These are phyloP conservation scores for Claviceps capensis DNA, from an alignment of 2,329 filamentous ascomycete species.

Conservation along the genomic window DNA sequence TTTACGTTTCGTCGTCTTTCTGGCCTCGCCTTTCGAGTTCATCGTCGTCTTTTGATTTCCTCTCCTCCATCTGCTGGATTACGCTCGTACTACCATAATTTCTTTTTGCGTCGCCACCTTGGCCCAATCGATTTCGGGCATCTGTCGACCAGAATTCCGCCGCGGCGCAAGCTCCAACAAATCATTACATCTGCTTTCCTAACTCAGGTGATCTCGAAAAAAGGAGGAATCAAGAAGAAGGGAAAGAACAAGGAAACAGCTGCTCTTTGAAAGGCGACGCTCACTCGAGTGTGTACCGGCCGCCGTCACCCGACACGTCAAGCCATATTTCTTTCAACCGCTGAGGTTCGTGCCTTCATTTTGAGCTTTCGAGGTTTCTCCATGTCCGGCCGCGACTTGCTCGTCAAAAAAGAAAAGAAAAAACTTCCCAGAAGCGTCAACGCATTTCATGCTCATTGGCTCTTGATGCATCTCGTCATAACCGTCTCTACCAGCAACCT, in stretches of 20 bases:
- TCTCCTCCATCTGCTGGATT: conserved; percentile 1
- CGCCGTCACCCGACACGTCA: neutral
- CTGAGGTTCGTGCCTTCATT: conserved; percentile 5
- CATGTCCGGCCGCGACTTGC: conserved; percentile 13
- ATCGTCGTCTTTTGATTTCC: conserved; percentile 6
- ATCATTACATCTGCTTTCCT: neutral
- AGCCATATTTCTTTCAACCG: neutral
- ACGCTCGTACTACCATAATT: neutral
- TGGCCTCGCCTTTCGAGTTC: conserved; percentile 14
- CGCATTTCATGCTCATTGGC: neutral
- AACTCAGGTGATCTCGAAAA: neutral
- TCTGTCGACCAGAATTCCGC: neutral
- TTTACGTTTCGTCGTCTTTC: conserved; percentile 4
- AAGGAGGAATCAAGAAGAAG: neutral
- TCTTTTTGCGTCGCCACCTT: conserved; percentile 1
- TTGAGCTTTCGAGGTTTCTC: conserved; percentile 22
- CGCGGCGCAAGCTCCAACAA: neutral
- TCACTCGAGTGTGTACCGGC: neutral
- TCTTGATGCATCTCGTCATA: conserved; percentile 1
- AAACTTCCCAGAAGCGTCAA: neutral
- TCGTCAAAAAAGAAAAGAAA: conserved; percentile 1
- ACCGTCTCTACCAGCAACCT: neutral
- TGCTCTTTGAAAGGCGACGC: conserved; percentile 3
- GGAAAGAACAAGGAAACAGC: neutral
- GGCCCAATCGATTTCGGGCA: conserved; percentile 3